Percentiles rank a stretch among this genome's conserved stretches.
phyloP scores from a whole-genome alignment of 176 grass and related monocot species.

The Musa beccarii region DNA sequence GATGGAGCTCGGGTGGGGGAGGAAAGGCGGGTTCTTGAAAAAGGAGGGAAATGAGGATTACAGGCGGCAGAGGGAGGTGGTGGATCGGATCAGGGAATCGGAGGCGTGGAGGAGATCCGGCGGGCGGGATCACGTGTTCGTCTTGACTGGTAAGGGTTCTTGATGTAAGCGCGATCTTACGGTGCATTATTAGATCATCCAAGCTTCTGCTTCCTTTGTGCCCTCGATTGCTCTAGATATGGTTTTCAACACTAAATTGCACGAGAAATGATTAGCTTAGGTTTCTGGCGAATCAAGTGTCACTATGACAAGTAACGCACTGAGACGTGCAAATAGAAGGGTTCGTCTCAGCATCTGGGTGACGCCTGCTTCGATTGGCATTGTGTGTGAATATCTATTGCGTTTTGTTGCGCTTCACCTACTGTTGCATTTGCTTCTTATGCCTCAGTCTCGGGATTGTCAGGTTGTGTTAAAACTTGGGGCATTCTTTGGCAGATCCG shows the following conservation, averaged over 20 bases:
- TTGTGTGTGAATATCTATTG: too few relatives aligned
- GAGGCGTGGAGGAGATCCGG: slow-evolving; percentile 64
- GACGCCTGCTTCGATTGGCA: too few relatives aligned
- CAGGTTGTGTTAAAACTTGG: slow-evolving; percentile 69
- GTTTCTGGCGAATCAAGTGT: too few relatives aligned
- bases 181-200: not conserved
- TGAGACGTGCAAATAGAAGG: too few relatives aligned
- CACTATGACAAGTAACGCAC: too few relatives aligned
- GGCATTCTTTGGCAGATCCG: slow-evolving; percentile 79
- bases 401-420: not conserved
- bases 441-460: slow-evolving; percentile 38
- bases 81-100: slow-evolving; percentile 50
- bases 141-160: slow-evolving; percentile 47
- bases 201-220: not conserved
- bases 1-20: slow-evolving; percentile 92
- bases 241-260: too few relatives aligned
- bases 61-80: slow-evolving; percentile 56
- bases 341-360: too few relatives aligned
- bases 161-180: not conserved
- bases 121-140: slow-evolving; percentile 74
- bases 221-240: too few relatives aligned
- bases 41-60: slow-evolving; percentile 59
- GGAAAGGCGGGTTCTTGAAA: slow-evolving; percentile 57
- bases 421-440: slow-evolving; percentile 36
- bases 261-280: too few relatives aligned